A percentile compares a stretch with the other conserved stretches of the same genome.
Conservation (phyloP, 106 monocot species). For the Amphibolis antarctica region DNA sequence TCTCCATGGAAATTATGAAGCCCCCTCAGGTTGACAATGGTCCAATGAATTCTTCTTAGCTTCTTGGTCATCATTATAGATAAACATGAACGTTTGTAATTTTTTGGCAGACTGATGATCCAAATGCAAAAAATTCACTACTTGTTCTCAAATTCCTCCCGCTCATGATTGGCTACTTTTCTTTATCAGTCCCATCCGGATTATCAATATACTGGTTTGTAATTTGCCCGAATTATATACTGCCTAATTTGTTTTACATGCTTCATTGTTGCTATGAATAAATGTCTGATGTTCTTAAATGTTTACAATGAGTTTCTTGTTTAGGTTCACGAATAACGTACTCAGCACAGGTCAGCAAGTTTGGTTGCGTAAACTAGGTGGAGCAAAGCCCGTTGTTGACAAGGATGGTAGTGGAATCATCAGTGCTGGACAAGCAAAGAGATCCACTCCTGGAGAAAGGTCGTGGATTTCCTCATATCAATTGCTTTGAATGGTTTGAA, state of each 20-base stretch:
- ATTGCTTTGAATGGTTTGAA: too few species aligned
- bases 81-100: not conserved
- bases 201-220: constrained; percentile 86
- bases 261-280: too few species aligned
- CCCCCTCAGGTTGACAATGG: constrained; percentile 67
- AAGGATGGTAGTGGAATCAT: constrained; percentile 75
- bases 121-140: constrained; percentile 72
- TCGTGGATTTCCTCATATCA: constrained; percentile 4
- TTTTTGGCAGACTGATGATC: constrained; percentile 70
- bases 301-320: not conserved
- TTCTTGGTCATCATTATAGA: not conserved
- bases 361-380: constrained; percentile 90
- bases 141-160: constrained; percentile 91
- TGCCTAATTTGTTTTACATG: too few species aligned
- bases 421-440: constrained; percentile 81
- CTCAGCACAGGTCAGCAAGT: constrained; percentile 95
- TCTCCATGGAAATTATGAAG: constrained; percentile 97
- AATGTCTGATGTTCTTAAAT: not conserved
- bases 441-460: constrained; percentile 76
- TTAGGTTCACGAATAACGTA: constrained; percentile 91
- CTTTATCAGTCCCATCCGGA: constrained; percentile 89
- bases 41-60: not conserved
- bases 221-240: not conserved
- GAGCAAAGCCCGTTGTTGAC: constrained; percentile 72
- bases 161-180: constrained; percentile 94